phyloP scores from a whole-genome alignment of 805 yeast genomes.

The Candida taoyuanica region DNA sequence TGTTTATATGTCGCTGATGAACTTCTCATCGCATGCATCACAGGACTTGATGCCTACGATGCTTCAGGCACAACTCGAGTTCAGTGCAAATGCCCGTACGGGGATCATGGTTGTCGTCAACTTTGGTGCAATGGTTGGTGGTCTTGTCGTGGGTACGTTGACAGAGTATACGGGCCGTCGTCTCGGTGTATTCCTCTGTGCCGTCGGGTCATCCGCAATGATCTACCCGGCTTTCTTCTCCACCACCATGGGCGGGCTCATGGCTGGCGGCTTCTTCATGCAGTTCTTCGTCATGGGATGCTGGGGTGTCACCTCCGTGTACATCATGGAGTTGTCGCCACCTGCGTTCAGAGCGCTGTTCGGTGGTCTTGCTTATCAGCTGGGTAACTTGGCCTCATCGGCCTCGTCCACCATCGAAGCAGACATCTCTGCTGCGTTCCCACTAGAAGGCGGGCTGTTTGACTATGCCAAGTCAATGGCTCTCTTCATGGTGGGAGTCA shows the following conservation, averaged over 20 bases:
- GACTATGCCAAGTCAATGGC: slow-evolving; percentile 72
- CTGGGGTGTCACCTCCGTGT: slow-evolving; percentile 69
- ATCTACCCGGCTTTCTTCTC: slow-evolving; percentile 55
- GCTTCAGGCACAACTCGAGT: slow-evolving; percentile 47
- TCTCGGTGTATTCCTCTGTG: slow-evolving; percentile 45
- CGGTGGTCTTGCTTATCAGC: slow-evolving; percentile 50
- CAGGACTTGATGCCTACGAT: slow-evolving; percentile 71
- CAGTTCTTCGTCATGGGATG: slow-evolving; percentile 68
- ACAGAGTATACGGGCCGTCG: slow-evolving; percentile 61
- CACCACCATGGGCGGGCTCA: slow-evolving; percentile 34
- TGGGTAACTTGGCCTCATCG: slow-evolving; percentile 25
- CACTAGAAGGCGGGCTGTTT: slow-evolving; percentile 30
- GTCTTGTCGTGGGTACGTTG: slow-evolving; percentile 51
- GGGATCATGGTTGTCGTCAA: slow-evolving; percentile 61
- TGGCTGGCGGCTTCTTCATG: slow-evolving; percentile 60
- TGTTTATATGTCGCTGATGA: slow-evolving; percentile 62
- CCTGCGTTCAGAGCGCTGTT: slow-evolving; percentile 59
- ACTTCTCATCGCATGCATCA: slow-evolving; percentile 69
- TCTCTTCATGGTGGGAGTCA: slow-evolving; percentile 62
- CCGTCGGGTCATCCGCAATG: slow-evolving; percentile 52
- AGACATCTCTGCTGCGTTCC: slow-evolving; percentile 24
- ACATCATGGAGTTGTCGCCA: slow-evolving; percentile 61
- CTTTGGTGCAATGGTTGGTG: slow-evolving; percentile 65
- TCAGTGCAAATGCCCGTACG: slow-evolving; percentile 43
- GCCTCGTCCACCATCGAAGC: slow-evolving; percentile 72